A percentile compares a stretch with the other conserved stretches of the same genome.
These are phyloP conservation scores for Cladosporium halotolerans DNA, from an alignment of 2,329 filamentous ascomycete species.

Conservation along the genomic window DNA sequence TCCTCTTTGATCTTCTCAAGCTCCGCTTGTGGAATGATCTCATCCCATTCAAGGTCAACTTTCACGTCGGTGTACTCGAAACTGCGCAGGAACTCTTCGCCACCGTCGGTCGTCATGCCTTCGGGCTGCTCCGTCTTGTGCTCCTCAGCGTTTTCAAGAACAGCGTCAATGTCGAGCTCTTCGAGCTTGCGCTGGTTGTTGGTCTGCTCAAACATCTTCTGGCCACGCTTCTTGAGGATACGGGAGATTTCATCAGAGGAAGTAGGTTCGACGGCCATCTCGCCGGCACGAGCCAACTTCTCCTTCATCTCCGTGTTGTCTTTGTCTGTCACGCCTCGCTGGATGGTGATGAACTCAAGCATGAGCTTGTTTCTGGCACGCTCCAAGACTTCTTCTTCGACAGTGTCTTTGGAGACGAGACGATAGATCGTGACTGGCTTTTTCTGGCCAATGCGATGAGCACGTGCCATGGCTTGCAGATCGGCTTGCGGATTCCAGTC, in stretches of 20 bases:
- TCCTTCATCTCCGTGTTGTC: conserved; percentile 65
- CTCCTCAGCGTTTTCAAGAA: conserved; percentile 92
- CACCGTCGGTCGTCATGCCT: conserved; percentile 89
- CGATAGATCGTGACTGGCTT: conserved; percentile 94
- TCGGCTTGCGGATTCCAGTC: conserved; percentile 99
- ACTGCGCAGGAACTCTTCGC: conserved; percentile 86
- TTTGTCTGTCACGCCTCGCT: conserved; percentile 92
- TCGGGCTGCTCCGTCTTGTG: conserved; percentile 94
- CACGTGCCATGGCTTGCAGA: conserved; percentile 95
- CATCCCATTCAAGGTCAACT: conserved; percentile 92
- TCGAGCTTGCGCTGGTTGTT: conserved; percentile 95
- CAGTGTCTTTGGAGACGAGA: conserved; percentile 93
- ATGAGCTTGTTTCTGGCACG: conserved; percentile 95
- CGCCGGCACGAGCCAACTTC: conserved; percentile 62
- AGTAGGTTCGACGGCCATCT: conserved; percentile 64
- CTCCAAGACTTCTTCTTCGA: conserved; percentile 95
- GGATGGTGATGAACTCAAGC: conserved; percentile 94
- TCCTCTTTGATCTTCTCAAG: conserved; percentile 84
- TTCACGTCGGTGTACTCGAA: conserved; percentile 97
- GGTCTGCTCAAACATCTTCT: conserved; percentile 97
- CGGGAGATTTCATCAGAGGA: conserved; percentile 92
- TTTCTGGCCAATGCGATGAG: conserved; percentile 95
- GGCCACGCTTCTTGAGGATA: conserved; percentile 94
- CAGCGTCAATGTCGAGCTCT: conserved; percentile 94
- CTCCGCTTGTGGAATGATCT: conserved; percentile 93